A percentile compares a stretch with the other conserved stretches of the same genome.
Conservation (phyloP, 495 filamentous ascomycete species). For the Aspergillus bridgeri region DNA sequence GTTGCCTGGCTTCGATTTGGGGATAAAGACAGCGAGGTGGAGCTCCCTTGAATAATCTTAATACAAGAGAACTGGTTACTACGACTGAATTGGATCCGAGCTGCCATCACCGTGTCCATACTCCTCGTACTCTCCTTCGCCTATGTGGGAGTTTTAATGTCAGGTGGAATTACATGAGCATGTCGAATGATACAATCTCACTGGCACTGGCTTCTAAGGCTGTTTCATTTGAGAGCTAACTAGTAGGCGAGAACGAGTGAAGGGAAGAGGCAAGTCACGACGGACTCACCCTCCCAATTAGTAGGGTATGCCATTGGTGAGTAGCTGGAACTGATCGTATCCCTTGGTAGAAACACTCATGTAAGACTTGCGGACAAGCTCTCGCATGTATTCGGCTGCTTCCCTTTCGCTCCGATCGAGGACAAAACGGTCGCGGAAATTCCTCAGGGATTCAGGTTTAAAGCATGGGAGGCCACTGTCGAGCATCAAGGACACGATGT, state of each 20-base stretch:
- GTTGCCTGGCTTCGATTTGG: no score
- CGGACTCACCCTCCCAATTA: conserved; percentile 19
- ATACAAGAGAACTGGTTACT: no score
- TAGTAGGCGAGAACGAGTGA: not conserved
- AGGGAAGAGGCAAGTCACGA: not conserved
- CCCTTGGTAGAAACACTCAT: conserved; percentile 82
- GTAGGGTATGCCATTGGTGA: conserved; percentile 98
- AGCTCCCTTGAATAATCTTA: no score
- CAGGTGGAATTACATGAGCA: no score
- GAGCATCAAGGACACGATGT: conserved; percentile 92
- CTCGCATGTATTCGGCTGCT: conserved; percentile 90
- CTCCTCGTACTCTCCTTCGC: no score
- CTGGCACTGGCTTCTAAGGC: no score
- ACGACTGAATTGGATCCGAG: no score
- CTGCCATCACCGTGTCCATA: no score
- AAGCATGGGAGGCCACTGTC: conserved; percentile 96
- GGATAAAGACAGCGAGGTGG: no score
- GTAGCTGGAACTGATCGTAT: conserved; percentile 94
- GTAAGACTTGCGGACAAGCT: conserved; percentile 82
- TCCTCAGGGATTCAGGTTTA: conserved; percentile 90
- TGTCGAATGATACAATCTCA: no score
- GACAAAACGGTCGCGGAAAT: conserved; percentile 92
- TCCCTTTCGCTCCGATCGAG: conserved; percentile 90
- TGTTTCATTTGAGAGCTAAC: no score
- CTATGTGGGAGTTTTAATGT: no score